Conservation (phyloP, 148 eudicot species). For the Rhododendron molle region DNA sequence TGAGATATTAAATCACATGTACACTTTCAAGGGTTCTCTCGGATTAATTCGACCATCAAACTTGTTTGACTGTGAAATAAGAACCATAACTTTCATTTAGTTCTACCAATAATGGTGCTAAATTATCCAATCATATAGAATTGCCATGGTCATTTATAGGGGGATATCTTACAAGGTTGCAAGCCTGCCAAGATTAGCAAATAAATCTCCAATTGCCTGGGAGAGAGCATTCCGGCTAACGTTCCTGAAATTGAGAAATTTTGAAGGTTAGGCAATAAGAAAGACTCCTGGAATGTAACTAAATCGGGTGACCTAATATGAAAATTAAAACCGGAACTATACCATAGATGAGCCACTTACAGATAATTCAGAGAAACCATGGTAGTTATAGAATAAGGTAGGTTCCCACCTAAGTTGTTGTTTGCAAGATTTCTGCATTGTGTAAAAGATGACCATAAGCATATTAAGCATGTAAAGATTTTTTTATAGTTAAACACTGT, state of each 20-base stretch:
- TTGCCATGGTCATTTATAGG: not conserved
- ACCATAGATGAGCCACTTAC: conserved; percentile 39
- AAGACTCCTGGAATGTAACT: conserved; percentile 10
- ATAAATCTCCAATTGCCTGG: conserved; percentile 67
- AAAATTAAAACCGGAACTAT: not conserved
- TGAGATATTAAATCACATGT: not conserved
- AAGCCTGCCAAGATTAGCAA: conserved; percentile 62
- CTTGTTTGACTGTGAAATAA: not conserved
- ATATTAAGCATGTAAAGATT: not conserved
- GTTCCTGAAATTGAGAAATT: conserved; percentile 46
- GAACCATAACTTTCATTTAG: not conserved
- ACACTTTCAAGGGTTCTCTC: not conserved
- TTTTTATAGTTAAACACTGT: not conserved
- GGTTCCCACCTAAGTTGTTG: conserved; percentile 69
- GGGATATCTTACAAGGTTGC: conserved; percentile 59
- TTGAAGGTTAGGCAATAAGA: conserved; percentile 12
- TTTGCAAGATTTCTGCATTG: conserved; percentile 73
- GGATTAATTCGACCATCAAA: not conserved
- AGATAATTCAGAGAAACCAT: conserved; percentile 64
- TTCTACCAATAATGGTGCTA: not conserved
- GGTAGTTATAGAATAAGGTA: conserved; percentile 70
- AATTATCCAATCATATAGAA: not conserved
- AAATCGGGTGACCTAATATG: not conserved
- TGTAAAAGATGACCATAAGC: conserved; percentile 5
- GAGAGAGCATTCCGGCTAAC: conserved; percentile 68